Conservation (phyloP, 495 filamentous ascomycete genomes). For the Aspergillus carlsbadensis region DNA sequence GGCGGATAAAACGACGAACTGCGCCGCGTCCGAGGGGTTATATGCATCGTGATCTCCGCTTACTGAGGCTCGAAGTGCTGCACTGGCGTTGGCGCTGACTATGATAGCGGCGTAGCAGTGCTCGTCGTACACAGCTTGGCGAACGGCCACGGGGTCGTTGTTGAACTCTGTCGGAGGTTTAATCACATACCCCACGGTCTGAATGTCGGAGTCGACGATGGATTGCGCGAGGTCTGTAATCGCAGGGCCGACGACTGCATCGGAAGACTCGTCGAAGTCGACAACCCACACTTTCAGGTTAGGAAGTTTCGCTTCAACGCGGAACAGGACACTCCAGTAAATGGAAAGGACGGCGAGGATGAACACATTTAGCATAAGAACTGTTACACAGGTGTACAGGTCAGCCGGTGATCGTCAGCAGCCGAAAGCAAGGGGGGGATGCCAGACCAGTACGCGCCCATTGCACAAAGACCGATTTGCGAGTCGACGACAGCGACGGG, state of each 20-base stretch:
- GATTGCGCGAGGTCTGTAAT: conserved; percentile 43
- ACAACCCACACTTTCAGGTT: conserved; percentile 59
- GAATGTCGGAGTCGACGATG: conserved; percentile 28
- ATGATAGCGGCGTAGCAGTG: conserved; percentile 64
- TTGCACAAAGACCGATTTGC: conserved; percentile 42
- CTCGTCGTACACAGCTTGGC: conserved; percentile 60
- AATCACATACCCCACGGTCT: conserved; percentile 51
- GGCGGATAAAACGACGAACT: conserved; percentile 57
- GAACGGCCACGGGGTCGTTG: conserved; percentile 58
- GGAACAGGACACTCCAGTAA: conserved; percentile 61
- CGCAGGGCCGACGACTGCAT: conserved; percentile 57
- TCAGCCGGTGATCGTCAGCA: not conserved
- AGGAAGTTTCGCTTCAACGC: conserved; percentile 46
- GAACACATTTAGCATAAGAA: conserved; percentile 52
- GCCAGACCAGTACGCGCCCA: conserved; percentile 32
- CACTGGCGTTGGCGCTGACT: conserved; percentile 64
- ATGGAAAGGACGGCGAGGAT: conserved; percentile 56
- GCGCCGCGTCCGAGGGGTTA: conserved; percentile 60
- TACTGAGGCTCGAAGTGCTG: conserved; percentile 57
- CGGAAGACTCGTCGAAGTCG: conserved; percentile 60
- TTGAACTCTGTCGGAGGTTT: conserved; percentile 52
- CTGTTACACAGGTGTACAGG: conserved; percentile 25
- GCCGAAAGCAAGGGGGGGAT: not conserved
- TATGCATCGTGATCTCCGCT: conserved; percentile 58
- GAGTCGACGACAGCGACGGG: conserved; percentile 42